A percentile compares a stretch with the other conserved stretches of the same genome.
phyloP scores from a whole-genome alignment of 108 stramenopile species.

The Skeletonema menzelii region DNA sequence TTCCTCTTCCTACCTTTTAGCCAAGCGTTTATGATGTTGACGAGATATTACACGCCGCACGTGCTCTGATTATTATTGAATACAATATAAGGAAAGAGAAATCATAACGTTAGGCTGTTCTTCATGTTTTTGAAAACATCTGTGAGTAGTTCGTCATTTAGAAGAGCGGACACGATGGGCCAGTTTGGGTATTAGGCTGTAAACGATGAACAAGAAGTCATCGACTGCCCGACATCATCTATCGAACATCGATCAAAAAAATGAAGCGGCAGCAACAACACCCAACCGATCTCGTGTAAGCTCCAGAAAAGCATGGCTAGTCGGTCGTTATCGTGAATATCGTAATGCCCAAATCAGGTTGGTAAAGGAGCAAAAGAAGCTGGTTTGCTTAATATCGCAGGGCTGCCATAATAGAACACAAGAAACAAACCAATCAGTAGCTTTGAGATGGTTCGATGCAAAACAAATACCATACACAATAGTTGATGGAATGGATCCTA shows the following conservation, averaged over 20 bases:
- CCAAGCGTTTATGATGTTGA: too few species aligned
- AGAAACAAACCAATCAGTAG: constrained; percentile 36
- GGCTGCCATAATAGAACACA: constrained; percentile 33
- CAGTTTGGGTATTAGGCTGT: too few species aligned
- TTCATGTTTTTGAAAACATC: too few species aligned
- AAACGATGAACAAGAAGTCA: background rate
- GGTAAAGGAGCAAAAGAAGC: constrained; percentile 25
- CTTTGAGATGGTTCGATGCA: constrained; percentile 24
- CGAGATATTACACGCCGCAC: too few species aligned
- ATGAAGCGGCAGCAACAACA: background rate
- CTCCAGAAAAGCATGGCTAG: constrained; percentile 26
- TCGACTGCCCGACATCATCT: background rate
- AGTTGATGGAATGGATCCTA: constrained; percentile 65
- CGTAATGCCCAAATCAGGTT: constrained; percentile 27
- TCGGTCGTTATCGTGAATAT: constrained; percentile 22
- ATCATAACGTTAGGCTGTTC: too few species aligned
- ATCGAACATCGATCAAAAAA: background rate
- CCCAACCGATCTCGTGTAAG: constrained; percentile 13
- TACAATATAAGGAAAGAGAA: too few species aligned
- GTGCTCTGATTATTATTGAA: too few species aligned
- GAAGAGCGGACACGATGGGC: too few species aligned
- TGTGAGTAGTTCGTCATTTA: too few species aligned
- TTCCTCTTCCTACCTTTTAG: too few species aligned
- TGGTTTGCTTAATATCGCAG: constrained; percentile 34
- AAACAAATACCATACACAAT: constrained; percentile 34